Evolutionary conservation across 306 rosid species (phyloP).

Genomic region (Ormosia emarginata): DNA sequence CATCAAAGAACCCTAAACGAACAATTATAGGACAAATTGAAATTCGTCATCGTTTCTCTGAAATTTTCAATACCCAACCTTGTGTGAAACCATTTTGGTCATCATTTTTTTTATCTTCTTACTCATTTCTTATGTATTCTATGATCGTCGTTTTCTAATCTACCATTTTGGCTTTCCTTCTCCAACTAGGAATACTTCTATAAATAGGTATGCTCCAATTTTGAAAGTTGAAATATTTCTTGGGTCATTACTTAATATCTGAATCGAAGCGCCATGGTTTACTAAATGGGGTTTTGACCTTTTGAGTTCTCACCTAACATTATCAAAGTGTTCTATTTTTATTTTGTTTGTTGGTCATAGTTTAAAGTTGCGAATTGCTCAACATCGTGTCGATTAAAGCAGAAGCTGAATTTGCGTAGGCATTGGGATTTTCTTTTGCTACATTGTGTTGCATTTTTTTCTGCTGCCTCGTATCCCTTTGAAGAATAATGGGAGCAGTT

Average conservation of each 20-base stretch:
- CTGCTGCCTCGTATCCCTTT: not conserved
- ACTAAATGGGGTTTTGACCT: not conserved
- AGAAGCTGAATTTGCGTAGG: constrained; percentile 9
- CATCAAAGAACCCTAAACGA: no score
- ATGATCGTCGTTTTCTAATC: not conserved
- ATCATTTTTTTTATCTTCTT: not conserved
- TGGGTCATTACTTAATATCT: not conserved
- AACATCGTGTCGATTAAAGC: not conserved
- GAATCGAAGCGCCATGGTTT: not conserved
- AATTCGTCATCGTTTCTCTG: no score
- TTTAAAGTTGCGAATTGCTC: not conserved
- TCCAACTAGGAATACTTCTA: not conserved
- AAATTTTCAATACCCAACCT: no score
- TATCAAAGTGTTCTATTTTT: not conserved
- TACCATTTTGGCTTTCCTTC: not conserved
- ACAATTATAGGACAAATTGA: no score
- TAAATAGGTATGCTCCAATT: not conserved
- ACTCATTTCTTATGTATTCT: not conserved
- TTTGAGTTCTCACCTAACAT: not conserved
- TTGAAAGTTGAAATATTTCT: not conserved
- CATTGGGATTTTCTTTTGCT: not conserved
- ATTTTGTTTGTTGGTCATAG: not conserved
- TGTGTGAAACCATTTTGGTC: no score
- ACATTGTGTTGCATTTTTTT: not conserved
- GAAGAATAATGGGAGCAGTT: constrained; percentile 67